These are phyloP conservation scores for Discostella stelligera DNA, from an alignment of 352 stramenopile species.

Conservation along the genomic window DNA sequence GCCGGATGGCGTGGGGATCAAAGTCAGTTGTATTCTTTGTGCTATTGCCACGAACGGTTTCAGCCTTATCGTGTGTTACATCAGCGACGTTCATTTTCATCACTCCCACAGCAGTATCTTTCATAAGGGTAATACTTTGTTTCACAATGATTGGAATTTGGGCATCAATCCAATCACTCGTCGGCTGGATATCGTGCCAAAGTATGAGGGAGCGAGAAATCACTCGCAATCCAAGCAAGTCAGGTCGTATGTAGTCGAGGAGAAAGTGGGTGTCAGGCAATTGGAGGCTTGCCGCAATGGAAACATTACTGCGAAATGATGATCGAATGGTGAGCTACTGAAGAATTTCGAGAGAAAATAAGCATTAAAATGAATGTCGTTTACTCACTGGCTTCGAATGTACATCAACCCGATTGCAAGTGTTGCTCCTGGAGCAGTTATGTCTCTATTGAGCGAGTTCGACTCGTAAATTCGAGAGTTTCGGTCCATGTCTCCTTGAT, in stretches of 20 bases:
- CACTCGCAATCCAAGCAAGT: slow-evolving; percentile 92
- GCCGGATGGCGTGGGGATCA: slow-evolving; percentile 89
- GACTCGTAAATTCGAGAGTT: slow-evolving; percentile 84
- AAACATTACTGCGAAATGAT: slow-evolving; percentile 42
- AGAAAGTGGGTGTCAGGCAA: slow-evolving; percentile 93
- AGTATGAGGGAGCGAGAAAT: slow-evolving; percentile 92
- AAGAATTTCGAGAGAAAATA: neutral
- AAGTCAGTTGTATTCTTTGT: slow-evolving; percentile 55
- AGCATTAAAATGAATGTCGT: neutral
- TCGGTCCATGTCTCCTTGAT: slow-evolving; percentile 57
- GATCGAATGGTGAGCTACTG: neutral
- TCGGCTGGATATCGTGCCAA: slow-evolving; percentile 91
- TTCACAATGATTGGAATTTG: slow-evolving; percentile 81
- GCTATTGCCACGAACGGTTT: slow-evolving; percentile 61
- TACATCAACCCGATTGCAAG: slow-evolving; percentile 96
- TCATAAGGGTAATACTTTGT: slow-evolving; percentile 46
- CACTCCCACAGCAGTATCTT: slow-evolving; percentile 29
- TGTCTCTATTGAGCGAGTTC: slow-evolving; percentile 92
- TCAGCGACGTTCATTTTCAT: slow-evolving; percentile 36
- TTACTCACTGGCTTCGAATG: slow-evolving; percentile 89
- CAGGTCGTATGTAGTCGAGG: slow-evolving; percentile 93
- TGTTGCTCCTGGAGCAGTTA: slow-evolving; percentile 91
- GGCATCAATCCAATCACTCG: slow-evolving; percentile 88
- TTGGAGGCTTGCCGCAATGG: slow-evolving; percentile 83
- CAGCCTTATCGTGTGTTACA: slow-evolving; percentile 68